phyloP scores from a whole-genome alignment of 176 grass and related monocot genomes.

The Pontederia paniculata region DNA sequence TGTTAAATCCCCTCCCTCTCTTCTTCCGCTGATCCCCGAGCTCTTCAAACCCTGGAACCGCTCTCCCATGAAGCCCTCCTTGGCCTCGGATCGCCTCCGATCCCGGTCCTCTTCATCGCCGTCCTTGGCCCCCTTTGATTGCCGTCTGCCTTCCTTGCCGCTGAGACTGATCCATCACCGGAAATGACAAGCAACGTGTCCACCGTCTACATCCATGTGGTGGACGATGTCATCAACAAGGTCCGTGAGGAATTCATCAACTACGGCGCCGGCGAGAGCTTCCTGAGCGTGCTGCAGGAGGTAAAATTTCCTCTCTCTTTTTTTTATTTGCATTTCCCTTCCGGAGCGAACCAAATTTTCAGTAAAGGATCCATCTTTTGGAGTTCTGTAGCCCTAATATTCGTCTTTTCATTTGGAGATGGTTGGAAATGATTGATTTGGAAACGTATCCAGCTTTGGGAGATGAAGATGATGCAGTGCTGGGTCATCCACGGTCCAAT shows the following conservation, averaged over 20 bases:
- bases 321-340: not conserved
- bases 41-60: conserved; percentile 10
- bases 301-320: conserved; percentile 21
- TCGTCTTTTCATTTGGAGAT: too few species aligned
- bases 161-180: conserved; percentile 6
- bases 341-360: not conserved
- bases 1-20: conserved; percentile 38
- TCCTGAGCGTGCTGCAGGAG: conserved; percentile 81
- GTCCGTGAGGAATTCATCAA: conserved; percentile 83
- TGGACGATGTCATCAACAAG: conserved; percentile 81
- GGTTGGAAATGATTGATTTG: not conserved
- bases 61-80: not conserved
- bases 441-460: conserved; percentile 53
- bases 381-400: too few species aligned
- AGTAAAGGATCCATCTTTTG: not conserved
- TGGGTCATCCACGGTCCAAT: conserved; percentile 64
- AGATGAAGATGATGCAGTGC: conserved; percentile 98
- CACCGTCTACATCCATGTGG: conserved; percentile 74
- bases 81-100: not conserved
- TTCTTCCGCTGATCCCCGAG: not conserved
- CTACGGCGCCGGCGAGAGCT: conserved; percentile 67
- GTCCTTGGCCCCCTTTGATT: not conserved
- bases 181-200: conserved; percentile 76
- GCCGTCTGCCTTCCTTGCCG: not conserved
- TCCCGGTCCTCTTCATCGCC: too few species aligned